Percentiles rank a stretch among this genome's conserved stretches.
These are phyloP conservation scores for Stemphylium vesicarium DNA, from an alignment of 2,329 filamentous ascomycete species.

Conservation along the genomic window DNA sequence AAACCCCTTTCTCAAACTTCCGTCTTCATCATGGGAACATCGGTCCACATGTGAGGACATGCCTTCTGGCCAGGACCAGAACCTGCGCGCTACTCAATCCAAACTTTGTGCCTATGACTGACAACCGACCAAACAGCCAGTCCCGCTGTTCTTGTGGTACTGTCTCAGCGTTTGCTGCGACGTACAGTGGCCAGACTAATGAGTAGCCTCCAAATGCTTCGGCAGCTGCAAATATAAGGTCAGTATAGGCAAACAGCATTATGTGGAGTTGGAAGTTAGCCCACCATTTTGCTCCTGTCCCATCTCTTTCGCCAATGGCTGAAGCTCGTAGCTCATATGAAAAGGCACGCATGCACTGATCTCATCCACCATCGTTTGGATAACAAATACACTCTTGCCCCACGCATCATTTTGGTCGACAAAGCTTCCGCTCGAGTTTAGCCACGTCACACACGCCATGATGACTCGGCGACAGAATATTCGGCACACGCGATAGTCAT, in stretches of 20 bases:
- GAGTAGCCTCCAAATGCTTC: conserved; percentile 50
- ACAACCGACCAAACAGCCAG: conserved; percentile 47
- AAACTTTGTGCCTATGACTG: conserved; percentile 46
- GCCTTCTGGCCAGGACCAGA: conserved; percentile 42
- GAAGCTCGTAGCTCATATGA: conserved; percentile 48
- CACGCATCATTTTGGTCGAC: conserved; percentile 22
- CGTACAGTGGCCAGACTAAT: conserved; percentile 51
- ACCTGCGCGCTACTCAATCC: conserved; percentile 47
- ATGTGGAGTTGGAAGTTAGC: not conserved
- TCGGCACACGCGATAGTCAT: conserved; percentile 51
- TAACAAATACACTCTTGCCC: conserved; percentile 31
- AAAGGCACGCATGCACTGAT: conserved; percentile 50
- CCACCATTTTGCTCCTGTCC: conserved; percentile 46
- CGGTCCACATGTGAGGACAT: conserved; percentile 46
- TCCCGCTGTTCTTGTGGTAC: conserved; percentile 45
- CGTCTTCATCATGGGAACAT: conserved; percentile 36
- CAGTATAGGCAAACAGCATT: conserved; percentile 6
- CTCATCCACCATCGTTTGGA: conserved; percentile 50
- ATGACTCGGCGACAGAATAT: conserved; percentile 51
- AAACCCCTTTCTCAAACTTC: not conserved
- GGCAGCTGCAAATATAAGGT: conserved; percentile 33
- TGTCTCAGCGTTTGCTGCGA: conserved; percentile 46
- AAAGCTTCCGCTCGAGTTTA: conserved; percentile 21
- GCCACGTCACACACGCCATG: conserved; percentile 44
- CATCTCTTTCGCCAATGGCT: conserved; percentile 41